phyloP scores from a whole-genome alignment of 192 early-diverging fungal genomes.

The Backusella circina region DNA sequence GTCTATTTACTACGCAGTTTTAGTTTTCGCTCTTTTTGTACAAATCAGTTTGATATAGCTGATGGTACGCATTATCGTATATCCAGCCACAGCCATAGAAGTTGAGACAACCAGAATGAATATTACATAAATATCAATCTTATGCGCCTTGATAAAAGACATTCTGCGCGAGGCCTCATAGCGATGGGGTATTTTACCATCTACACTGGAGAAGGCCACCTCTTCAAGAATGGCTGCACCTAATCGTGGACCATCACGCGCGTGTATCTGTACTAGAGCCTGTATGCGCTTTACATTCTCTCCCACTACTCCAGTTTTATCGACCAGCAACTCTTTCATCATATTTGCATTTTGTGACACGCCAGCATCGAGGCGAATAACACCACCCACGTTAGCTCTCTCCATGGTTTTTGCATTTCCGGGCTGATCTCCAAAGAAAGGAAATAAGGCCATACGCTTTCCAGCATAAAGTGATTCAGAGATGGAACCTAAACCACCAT shows the following conservation, averaged over 20 bases:
- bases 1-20: not conserved
- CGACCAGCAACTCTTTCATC: not conserved
- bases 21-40: not conserved
- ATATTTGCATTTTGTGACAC: not conserved
- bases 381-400: not conserved
- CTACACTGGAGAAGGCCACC: slow-evolving; percentile 3
- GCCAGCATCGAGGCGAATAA: not conserved
- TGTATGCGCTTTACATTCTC: not conserved
- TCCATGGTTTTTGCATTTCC: not conserved
- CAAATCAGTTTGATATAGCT: not conserved
- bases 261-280: slow-evolving; percentile 3
- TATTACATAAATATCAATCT: slow-evolving; percentile 11
- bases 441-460: slow-evolving; percentile 24
- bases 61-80: not conserved
- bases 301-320: not conserved
- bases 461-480: slow-evolving; percentile 28
- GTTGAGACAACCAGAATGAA: not conserved
- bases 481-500: slow-evolving; percentile 22
- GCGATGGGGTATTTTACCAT: slow-evolving; percentile 10
- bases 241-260: not conserved
- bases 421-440: slow-evolving; percentile 28
- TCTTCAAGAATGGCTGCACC: slow-evolving; percentile 21
- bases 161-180: slow-evolving; percentile 14
- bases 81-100: not conserved
- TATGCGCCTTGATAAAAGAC: slow-evolving; percentile 14